A percentile compares a stretch with the other conserved stretches of the same genome.
These are phyloP conservation scores for Monosporascus cannonballus DNA, from an alignment of 2,329 filamentous ascomycete genomes.

Conservation along the genomic window DNA sequence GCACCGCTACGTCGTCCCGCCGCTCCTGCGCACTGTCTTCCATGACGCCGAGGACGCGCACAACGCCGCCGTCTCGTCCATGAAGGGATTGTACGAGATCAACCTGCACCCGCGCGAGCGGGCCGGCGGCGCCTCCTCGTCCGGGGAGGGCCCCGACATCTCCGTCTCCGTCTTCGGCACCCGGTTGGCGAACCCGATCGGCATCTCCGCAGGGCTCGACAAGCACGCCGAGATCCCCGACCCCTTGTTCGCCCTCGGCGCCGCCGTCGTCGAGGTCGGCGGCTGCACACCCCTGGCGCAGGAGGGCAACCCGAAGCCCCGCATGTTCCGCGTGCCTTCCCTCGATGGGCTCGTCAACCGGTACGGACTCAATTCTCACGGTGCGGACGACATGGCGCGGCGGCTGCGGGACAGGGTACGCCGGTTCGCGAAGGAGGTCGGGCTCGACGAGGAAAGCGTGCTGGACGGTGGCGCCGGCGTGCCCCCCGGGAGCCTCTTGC, in stretches of 20 bases:
- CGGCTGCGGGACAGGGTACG: conserved; percentile 72
- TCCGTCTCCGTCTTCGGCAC: conserved; percentile 64
- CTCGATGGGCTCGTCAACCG: conserved; percentile 90
- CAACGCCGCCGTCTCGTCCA: conserved; percentile 62
- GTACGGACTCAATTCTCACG: conserved; percentile 89
- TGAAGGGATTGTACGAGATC: conserved; percentile 68
- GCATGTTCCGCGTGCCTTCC: conserved; percentile 79
- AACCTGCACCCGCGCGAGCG: conserved; percentile 80
- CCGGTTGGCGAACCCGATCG: conserved; percentile 76
- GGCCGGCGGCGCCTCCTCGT: conserved; percentile 26
- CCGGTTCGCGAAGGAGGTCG: conserved; percentile 65
- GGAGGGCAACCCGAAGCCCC: conserved; percentile 77
- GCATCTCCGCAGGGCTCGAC: conserved; percentile 91
- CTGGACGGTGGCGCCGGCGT: conserved; percentile 72
- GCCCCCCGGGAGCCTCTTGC: conserved; percentile 71
- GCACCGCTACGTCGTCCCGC: conserved; percentile 63
- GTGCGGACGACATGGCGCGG: conserved; percentile 80
- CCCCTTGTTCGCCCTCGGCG: conserved; percentile 75
- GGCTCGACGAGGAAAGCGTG: conserved; percentile 66
- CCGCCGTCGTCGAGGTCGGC: conserved; percentile 85
- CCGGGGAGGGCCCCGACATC: conserved; percentile 30
- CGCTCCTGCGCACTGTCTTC: conserved; percentile 57
- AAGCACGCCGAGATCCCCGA: conserved; percentile 89
- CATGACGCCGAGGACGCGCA: conserved; percentile 90
- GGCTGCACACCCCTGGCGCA: conserved; percentile 86